These are phyloP conservation scores for Tardiomyces blankii DNA, from an alignment of 1,139 yeast genomes.

Conservation along the genomic window DNA sequence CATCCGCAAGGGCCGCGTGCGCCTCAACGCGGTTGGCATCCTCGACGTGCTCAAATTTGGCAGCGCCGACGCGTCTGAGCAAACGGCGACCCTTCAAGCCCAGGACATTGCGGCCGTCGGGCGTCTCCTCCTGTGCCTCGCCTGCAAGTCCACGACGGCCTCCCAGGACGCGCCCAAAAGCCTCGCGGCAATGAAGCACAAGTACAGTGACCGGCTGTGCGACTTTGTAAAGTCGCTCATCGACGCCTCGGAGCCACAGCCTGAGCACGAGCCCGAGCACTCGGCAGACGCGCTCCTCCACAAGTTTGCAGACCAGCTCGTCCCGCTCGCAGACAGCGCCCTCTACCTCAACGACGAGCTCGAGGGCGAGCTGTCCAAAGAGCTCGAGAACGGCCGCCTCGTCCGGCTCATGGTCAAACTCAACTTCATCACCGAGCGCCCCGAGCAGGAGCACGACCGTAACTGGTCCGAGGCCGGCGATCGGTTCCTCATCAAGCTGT, in stretches of 20 bases:
- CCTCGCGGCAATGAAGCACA: constrained; percentile 2
- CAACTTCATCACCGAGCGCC: constrained; percentile 67
- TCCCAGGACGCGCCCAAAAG: constrained; percentile 4
- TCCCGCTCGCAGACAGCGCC: constrained; percentile 36
- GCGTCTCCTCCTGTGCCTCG: constrained; percentile 6
- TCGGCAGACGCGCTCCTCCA: constrained; percentile 9
- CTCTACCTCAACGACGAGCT: constrained; percentile 50
- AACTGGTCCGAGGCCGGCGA: constrained; percentile 70
- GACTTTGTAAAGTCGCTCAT: constrained; percentile 12
- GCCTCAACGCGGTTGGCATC: constrained; percentile 63
- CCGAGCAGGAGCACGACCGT: constrained; percentile 47
- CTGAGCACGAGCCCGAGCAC: background rate
- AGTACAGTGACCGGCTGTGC: constrained; percentile 4
- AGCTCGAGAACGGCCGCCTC: constrained; percentile 79
- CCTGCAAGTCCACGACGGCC: constrained; percentile 8
- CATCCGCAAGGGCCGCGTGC: constrained; percentile 58
- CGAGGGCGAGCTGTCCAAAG: constrained; percentile 57
- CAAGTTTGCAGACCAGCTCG: constrained; percentile 16
- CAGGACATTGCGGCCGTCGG: background rate
- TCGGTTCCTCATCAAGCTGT: constrained; percentile 62
- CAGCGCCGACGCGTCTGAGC: background rate
- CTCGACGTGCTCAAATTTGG: constrained; percentile 50
- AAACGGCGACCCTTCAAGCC: background rate
- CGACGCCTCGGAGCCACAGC: constrained; percentile 7
- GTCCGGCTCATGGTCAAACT: constrained; percentile 75